These are phyloP conservation scores for Lecanosticta acicola DNA, from an alignment of 2,329 filamentous ascomycete genomes.

Conservation along the genomic window DNA sequence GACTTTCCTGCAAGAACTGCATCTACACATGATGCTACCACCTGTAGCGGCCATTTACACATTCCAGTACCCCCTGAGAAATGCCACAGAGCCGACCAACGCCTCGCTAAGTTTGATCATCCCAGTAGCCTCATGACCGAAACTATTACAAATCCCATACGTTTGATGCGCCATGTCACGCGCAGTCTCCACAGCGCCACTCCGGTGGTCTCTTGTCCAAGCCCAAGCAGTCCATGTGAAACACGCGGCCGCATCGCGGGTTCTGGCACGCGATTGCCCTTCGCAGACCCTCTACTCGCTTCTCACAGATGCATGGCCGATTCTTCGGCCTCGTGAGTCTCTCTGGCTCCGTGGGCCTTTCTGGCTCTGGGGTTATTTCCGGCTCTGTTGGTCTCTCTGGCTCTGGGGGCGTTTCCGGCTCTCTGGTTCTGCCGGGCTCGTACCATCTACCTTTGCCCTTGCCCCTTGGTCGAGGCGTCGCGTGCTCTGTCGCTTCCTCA, in stretches of 20 bases:
- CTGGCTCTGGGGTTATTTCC: not conserved
- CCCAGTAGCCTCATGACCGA: too few relatives aligned
- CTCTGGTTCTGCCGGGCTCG: too few relatives aligned
- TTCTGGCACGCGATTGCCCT: constrained; percentile 17
- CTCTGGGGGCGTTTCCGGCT: too few relatives aligned
- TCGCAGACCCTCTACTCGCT: constrained; percentile 3
- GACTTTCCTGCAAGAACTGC: not conserved
- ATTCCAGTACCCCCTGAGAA: too few relatives aligned
- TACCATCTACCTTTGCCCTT: too few relatives aligned
- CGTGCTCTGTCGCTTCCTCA: too few relatives aligned
- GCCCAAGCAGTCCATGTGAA: constrained; percentile 18
- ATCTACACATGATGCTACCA: not conserved
- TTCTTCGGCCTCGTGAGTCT: not conserved
- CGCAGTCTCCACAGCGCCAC: constrained; percentile 18
- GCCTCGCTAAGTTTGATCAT: not conserved
- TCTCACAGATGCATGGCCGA: constrained; percentile 15
- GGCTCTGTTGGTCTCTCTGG: not conserved
- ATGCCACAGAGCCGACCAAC: too few relatives aligned
- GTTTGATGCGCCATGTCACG: constrained; percentile 1
- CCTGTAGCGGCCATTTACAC: too few relatives aligned
- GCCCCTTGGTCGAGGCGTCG: too few relatives aligned
- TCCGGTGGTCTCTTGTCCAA: constrained; percentile 10
- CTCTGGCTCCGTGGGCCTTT: not conserved
- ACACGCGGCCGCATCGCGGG: constrained; percentile 9
- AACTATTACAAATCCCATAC: not conserved